Evolutionary conservation across 208 protist species (phyloP).

Genomic region (Blastocrithidia nonstop): DNA sequence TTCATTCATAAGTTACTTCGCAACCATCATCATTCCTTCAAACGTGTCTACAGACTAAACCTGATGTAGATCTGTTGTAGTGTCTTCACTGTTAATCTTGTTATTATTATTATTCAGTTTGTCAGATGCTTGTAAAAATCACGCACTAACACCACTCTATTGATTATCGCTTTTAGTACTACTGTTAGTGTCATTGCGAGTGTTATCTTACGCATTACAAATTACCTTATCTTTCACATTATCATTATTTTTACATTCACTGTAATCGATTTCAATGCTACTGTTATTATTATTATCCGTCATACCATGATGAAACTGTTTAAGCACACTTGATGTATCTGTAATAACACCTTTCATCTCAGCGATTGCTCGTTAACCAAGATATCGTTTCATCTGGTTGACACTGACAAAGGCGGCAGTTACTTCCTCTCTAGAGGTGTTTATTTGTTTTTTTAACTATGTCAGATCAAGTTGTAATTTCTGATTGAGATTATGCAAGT

Average conservation of each 20-base stretch:
- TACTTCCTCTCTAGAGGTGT: slow-evolving; percentile 3
- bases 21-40: slow-evolving; percentile 13
- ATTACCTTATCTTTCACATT: no score
- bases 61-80: no score
- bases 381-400: slow-evolving; percentile 10
- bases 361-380: slow-evolving; percentile 7
- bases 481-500: slow-evolving; percentile 12
- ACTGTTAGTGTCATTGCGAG: no score
- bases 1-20: slow-evolving; percentile 9
- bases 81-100: no score
- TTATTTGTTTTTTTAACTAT: slow-evolving; percentile 5
- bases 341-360: slow-evolving; percentile 11
- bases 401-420: slow-evolving; percentile 6
- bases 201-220: no score
- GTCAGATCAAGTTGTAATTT: slow-evolving; percentile 11
- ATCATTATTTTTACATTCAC: no score
- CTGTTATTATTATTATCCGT: not conserved
- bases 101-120: no score
- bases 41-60: no score
- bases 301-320: slow-evolving; percentile 1
- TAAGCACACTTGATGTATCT: not conserved
- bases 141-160: no score
- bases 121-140: no score
- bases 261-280: no score
- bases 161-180: no score